Percentiles rank a stretch among this genome's conserved stretches.
Conservation (phyloP, 495 filamentous ascomycete genomes). For the Aspergillus incahuasiensis region DNA sequence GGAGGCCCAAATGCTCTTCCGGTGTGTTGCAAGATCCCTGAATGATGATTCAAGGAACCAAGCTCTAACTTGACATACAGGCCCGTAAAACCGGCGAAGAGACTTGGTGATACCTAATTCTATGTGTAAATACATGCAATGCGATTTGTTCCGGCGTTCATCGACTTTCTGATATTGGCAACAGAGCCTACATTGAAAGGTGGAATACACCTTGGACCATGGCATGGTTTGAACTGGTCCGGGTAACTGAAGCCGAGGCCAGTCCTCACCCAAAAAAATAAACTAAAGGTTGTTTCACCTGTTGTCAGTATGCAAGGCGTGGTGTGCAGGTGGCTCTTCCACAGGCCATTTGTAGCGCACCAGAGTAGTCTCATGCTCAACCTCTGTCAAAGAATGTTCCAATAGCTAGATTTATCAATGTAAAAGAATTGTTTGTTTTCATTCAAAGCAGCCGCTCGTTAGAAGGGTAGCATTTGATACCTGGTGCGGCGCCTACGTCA, state of each 20-base stretch:
- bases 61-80: slow-evolving; percentile 20
- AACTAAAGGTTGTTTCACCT: no score
- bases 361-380: no score
- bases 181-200: no score
- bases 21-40: slow-evolving; percentile 36
- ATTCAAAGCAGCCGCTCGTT: neutral
- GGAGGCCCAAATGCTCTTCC: slow-evolving; percentile 57
- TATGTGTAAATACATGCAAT: slow-evolving; percentile 45
- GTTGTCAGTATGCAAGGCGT: no score
- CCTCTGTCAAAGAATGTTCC: neutral
- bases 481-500: slow-evolving; percentile 17
- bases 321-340: no score
- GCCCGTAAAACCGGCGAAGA: slow-evolving; percentile 42
- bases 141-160: slow-evolving; percentile 34
- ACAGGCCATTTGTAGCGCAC: no score
- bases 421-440: neutral
- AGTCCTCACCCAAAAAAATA: no score
- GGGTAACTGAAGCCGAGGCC: no score
- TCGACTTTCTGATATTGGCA: slow-evolving; percentile 23
- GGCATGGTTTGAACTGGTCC: no score
- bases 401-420: neutral
- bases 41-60: no score
- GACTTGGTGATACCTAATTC: slow-evolving; percentile 36
- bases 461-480: neutral
- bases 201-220: no score